Conservation (phyloP, 2,329 filamentous ascomycete species). For the Penicillium hesseltinei region DNA sequence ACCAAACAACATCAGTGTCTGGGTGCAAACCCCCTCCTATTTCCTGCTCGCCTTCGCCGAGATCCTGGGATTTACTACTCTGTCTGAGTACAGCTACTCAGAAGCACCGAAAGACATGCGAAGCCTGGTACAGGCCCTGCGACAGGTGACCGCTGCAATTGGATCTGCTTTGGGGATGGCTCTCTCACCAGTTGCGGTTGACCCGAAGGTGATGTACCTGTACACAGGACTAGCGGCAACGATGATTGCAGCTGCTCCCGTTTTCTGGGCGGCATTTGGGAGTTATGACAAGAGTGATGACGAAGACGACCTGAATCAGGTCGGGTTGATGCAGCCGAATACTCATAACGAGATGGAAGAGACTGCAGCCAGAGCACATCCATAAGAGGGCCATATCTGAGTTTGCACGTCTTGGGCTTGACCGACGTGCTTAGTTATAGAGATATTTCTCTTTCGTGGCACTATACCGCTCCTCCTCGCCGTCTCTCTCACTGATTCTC, state of each 20-base stretch:
- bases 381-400: neutral
- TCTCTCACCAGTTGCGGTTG: neutral
- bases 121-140: neutral
- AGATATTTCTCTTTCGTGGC: too few species aligned
- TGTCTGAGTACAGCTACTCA: neutral
- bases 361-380: neutral
- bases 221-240: neutral
- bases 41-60: neutral
- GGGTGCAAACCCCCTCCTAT: neutral
- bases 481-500: too few species aligned
- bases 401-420: neutral
- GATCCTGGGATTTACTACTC: neutral
- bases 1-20: neutral
- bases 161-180: neutral
- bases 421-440: too few species aligned
- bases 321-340: neutral
- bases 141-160: neutral
- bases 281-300: neutral
- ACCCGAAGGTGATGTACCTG: neutral
- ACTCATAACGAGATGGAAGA: neutral
- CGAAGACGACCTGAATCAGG: neutral
- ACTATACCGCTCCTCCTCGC: too few species aligned
- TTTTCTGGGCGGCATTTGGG: neutral
- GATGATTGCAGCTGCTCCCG: neutral
- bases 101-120: neutral